Conservation (phyloP, 805 yeast species). For the Pichia kluyveri region DNA sequence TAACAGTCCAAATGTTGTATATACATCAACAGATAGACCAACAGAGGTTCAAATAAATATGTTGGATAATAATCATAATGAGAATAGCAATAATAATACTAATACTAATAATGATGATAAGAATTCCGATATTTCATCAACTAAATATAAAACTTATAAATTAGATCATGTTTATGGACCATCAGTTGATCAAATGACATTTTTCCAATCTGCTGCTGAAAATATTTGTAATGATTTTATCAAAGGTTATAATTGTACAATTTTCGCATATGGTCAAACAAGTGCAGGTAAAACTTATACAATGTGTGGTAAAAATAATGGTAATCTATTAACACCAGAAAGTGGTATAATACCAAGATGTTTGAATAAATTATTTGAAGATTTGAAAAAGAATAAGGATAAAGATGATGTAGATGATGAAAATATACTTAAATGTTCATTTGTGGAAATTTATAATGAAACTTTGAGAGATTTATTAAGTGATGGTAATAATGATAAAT, state of each 20-base stretch:
- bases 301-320: constrained; percentile 41
- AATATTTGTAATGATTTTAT: constrained; percentile 42
- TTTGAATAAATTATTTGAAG: constrained; percentile 32
- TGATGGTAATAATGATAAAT: constrained; percentile 21
- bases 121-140: neutral
- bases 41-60: constrained; percentile 4
- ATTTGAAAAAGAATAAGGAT: constrained; percentile 4
- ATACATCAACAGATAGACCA: constrained; percentile 29
- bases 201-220: constrained; percentile 37
- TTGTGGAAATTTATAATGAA: constrained; percentile 43
- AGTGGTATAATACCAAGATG: constrained; percentile 47
- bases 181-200: constrained; percentile 36
- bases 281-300: constrained; percentile 56
- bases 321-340: constrained; percentile 18
- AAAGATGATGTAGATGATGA: constrained; percentile 30
- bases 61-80: constrained; percentile 3
- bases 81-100: neutral
- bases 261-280: constrained; percentile 54
- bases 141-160: constrained; percentile 29
- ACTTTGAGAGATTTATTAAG: constrained; percentile 35
- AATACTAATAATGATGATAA: neutral
- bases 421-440: constrained; percentile 39
- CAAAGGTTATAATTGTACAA: constrained; percentile 44
- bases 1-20: constrained; percentile 40
- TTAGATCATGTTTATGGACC: constrained; percentile 51